Base-by-base conservation (phyloP, 2,329 filamentous ascomycete genomes). In the Orbilia quercus region DNA sequence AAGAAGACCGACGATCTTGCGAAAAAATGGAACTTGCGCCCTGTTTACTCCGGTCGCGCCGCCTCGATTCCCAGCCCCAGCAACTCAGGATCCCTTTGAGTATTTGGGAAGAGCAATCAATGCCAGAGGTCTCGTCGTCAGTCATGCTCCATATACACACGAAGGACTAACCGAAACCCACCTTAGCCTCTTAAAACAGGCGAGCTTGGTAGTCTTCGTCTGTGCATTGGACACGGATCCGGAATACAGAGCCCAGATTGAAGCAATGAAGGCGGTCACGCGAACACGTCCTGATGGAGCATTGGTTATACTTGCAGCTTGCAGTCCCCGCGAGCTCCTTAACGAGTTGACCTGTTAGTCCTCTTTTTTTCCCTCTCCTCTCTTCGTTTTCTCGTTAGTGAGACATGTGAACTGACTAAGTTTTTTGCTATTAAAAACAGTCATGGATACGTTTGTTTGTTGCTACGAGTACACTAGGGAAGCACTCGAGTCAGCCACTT, bases 111-210 rank as follows among this genome's bases (percentile, higher is more conserved):
- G 85, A 74, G 85, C 87, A 47, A 80, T 93, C 53, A 85, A 87
- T 53, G 82, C 81, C 53, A 83, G 85, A 76, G 88, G 90, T 77
- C 81, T 84, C 1, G 84, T 83, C 79, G 83, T 92, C 73, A 86
- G 88, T 18, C 90, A 92, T 78, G 86, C 91, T 45, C 89, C 90
- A 4, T 93, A 91, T 77, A 86, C 87, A 3, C 85, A 87, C 50
- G 83, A 84, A 58, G 89, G 89, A 44, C 87, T 91, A 79, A 90
- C 87, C 1, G 83, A 84, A 20, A 84, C 86, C 47, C 88, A 92
- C 79, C 81, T 84, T 53, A 84, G 84, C 57, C 90, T 90, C 76
- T 84, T 91, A 59, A 84, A 83, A 65, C 82, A 85, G 63, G 87
- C 88, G 2, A 84, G 84, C 50, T 83, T 84, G 1, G 82, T 90